phyloP scores from a whole-genome alignment of 1,284 basidiomycete species.

The Irpex sp. region DNA sequence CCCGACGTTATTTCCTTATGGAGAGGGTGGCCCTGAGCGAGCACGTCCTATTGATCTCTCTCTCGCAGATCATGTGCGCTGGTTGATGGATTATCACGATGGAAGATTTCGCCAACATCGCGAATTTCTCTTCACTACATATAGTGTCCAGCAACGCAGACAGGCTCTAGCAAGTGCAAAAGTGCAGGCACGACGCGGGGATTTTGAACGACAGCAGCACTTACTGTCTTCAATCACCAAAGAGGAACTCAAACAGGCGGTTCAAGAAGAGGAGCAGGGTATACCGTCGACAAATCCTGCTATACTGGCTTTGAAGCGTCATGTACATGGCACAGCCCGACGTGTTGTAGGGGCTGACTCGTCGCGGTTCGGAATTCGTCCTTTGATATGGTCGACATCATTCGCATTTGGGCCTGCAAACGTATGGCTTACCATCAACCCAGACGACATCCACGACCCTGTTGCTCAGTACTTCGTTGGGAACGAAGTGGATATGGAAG shows the following conservation, averaged over 20 bases:
- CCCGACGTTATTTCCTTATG: slow-evolving; percentile 38
- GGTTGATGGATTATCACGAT: neutral
- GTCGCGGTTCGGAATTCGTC: neutral
- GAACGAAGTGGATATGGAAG: slow-evolving; percentile 24
- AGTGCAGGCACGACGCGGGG: neutral
- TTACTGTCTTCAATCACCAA: neutral
- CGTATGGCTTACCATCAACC: slow-evolving; percentile 29
- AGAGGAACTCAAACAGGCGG: neutral
- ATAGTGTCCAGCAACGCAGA: neutral
- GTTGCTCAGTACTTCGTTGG: slow-evolving; percentile 37
- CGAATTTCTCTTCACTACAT: neutral
- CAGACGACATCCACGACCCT: slow-evolving; percentile 26
- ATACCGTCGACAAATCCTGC: neutral
- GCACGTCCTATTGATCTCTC: neutral
- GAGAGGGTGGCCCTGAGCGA: slow-evolving; percentile 32
- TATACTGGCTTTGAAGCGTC: neutral
- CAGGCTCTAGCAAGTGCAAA: neutral
- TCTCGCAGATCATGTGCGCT: neutral
- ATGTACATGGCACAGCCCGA: neutral
- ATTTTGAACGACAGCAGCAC: neutral
- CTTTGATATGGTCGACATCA: slow-evolving; percentile 15
- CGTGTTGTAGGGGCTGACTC: neutral
- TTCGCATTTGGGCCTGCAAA: slow-evolving; percentile 13
- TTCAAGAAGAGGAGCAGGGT: neutral
- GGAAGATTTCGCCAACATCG: neutral